These are phyloP conservation scores for Laetiporus sulphureus DNA, from an alignment of 1,284 basidiomycete genomes.

Conservation along the genomic window DNA sequence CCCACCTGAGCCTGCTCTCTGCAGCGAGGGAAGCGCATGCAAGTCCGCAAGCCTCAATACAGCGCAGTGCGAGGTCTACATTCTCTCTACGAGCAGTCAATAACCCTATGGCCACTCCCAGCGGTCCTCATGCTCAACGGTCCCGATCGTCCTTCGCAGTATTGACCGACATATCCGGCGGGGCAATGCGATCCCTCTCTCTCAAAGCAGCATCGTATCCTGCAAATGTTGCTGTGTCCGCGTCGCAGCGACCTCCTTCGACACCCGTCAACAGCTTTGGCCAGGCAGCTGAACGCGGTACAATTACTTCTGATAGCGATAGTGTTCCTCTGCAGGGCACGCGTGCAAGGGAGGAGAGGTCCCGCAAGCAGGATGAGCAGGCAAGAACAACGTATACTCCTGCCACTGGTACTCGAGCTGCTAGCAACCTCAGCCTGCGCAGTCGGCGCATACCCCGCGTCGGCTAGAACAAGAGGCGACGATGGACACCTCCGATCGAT, in stretches of 20 bases:
- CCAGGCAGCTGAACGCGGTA: no score
- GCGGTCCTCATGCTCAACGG: no score
- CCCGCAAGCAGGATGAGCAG: slow-evolving; percentile 1
- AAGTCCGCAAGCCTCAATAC: not conserved
- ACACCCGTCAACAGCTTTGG: no score
- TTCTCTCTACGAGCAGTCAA: not conserved
- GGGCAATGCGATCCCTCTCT: no score
- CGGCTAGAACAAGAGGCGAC: no score
- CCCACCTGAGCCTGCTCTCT: slow-evolving; percentile 1
- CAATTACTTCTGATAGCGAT: no score
- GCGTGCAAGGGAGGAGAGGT: slow-evolving; percentile 10
- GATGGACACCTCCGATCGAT: no score
- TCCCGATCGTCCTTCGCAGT: no score
- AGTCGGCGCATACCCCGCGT: slow-evolving; percentile 1
- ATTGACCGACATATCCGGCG: no score
- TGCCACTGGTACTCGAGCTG: slow-evolving; percentile 8
- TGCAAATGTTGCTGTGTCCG: no score
- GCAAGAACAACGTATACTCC: slow-evolving; percentile 7
- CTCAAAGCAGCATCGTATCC: no score
- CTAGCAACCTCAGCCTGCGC: slow-evolving; percentile 2
- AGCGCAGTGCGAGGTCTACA: not conserved
- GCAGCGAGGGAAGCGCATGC: not conserved
- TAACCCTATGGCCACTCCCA: not conserved
- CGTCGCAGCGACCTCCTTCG: no score
- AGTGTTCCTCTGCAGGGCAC: slow-evolving; percentile 11